Evolutionary conservation across 78 protist species (phyloP).

Genomic region (Anaeramoeba ignava): DNA sequence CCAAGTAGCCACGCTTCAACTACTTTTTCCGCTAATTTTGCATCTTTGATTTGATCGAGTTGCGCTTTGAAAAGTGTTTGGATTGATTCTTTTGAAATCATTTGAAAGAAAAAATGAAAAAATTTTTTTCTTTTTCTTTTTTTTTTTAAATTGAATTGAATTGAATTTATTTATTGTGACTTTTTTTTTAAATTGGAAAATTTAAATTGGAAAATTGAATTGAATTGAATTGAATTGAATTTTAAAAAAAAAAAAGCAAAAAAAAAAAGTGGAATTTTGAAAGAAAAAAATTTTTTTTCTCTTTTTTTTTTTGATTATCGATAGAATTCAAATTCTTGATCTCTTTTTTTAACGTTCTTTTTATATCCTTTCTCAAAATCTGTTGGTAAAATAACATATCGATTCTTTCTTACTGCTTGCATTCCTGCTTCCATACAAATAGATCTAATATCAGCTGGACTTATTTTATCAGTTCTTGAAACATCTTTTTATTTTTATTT

Average conservation of each 20-base stretch:
- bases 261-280: no score
- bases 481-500: no score
- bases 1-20: constrained; percentile 1
- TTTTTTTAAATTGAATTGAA: no score
- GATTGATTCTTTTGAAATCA: not conserved
- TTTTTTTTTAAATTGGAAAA: no score
- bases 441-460: constrained; percentile 91
- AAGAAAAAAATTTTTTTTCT: no score
- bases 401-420: constrained; percentile 97
- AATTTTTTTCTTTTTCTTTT: no score
- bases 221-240: no score
- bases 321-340: constrained; percentile 26
- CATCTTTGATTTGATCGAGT: not conserved
- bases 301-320: no score
- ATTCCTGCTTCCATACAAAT: constrained; percentile 99
- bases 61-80: not conserved
- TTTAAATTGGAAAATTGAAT: no score
- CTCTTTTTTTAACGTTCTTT: constrained; percentile 22
- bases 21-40: not conserved
- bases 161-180: no score
- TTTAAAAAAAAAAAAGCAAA: no score
- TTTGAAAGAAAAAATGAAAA: not conserved
- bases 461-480: no score
- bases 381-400: constrained; percentile 88
- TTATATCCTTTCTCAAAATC: constrained; percentile 96